Evolutionary conservation across 257 asterid genomes (phyloP).

Genomic region (Solanum ossicruentum): DNA sequence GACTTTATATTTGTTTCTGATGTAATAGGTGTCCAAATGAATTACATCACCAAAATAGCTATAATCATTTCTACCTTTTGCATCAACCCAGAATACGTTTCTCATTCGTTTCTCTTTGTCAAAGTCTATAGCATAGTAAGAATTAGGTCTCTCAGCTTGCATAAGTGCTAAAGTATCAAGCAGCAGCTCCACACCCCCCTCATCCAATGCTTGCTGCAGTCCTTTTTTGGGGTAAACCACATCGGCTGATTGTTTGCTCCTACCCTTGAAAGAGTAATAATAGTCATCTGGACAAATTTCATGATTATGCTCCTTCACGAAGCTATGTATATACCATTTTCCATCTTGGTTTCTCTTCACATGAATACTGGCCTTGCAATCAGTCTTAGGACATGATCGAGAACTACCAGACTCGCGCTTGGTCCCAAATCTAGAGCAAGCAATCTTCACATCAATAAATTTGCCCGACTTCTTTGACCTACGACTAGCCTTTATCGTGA

Average conservation of each 20-base stretch:
- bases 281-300: constrained; percentile 20
- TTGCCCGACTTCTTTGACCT: constrained; percentile 37
- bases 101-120: constrained; percentile 18
- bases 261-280: constrained; percentile 17
- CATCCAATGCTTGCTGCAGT: constrained; percentile 23
- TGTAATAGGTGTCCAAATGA: constrained; percentile 28
- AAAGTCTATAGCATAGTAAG: constrained; percentile 25
- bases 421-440: constrained; percentile 36
- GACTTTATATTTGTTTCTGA: constrained; percentile 19
- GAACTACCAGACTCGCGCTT: constrained; percentile 19
- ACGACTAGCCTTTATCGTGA: constrained; percentile 42
- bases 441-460: constrained; percentile 43
- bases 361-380: constrained; percentile 42
- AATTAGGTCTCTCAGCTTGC: constrained; percentile 35
- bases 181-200: constrained; percentile 19
- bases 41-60: constrained; percentile 29
- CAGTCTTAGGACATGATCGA: constrained; percentile 28
- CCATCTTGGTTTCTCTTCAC: constrained; percentile 30
- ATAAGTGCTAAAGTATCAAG: constrained; percentile 22
- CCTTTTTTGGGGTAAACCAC: constrained; percentile 12
- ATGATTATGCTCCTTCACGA: constrained; percentile 36
- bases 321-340: constrained; percentile 30
- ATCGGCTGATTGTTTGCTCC: constrained; percentile 5
- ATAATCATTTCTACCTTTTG: constrained; percentile 29
- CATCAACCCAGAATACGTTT: constrained; percentile 32